Evolutionary conservation across 495 filamentous ascomycete genomes (phyloP), one percentile per base, ranked within the genome.

Genomic region (Darksidea phi): DNA sequence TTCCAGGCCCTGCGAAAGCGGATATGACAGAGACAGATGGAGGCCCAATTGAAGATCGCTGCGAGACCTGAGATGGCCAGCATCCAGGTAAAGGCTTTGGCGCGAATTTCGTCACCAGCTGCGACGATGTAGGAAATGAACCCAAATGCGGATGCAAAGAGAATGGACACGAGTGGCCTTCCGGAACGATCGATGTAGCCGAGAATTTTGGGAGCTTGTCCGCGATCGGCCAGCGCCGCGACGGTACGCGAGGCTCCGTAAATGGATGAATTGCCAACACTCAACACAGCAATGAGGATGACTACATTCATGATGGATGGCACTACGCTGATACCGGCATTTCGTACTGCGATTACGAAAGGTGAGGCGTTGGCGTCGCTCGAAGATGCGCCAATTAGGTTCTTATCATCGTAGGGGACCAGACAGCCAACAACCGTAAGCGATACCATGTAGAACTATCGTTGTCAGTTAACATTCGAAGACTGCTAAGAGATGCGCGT

Each of bases 41-140:
- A 91, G 48, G 87, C 86, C 93, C 93, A 97, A 45, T 91, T 97
- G 77, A 97, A 90, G 76, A 97, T 88, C 21, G 87, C 88, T 0
- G 88, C 90, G 11, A 97, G 82, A 51, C 90, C 94, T 0, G 89
- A 94, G 49, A 96, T 83, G 42, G 93, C 90, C 57, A 96, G 80
- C 79, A 97, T 88, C 94, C 94, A 97, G 28, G 77, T 76, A 57
- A 97, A 89, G 0, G 90, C 89, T 6, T 83, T 73, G 17, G 76
- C 74, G 64, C 89, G 78, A 52, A 81, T 74, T 36, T 79, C 66
- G 4, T 88, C 84, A 20, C 88, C 88, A 28, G 90, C 87, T 7
- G 64, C 64, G 32, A 67, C 66, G 21, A 95, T 79, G 78, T 87
- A 97, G 28, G 83, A 83, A 5, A 97, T 80, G 32, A 95, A 77